Evolutionary conservation across 768 basidiomycete genomes (phyloP), one percentile per base, ranked within the genome.

Genomic region (Heimioporus sp.): DNA sequence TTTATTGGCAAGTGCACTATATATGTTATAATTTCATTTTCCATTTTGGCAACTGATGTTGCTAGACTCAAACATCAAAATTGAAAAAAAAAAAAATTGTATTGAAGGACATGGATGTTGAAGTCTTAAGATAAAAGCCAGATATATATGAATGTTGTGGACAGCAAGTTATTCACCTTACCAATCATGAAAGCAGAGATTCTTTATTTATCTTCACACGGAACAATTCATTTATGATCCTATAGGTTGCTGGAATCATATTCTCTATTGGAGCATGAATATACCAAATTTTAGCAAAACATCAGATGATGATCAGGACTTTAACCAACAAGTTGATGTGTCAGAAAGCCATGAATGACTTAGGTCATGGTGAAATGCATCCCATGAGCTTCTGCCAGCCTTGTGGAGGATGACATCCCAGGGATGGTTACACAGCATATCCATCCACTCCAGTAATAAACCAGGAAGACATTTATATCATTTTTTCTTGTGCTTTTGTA

Each of bases 51-150:
- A 1, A 2, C 15, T 19, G 15, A n/a, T 3, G 24, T 28, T 7
- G 7, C 24, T 28, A 28, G 24, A 28, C 24, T 28, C 24, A 28
- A 28, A 28, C 1, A 7, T 28, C 24, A 5, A 28, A 3, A 51
- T 12, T 11, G 15, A 31, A 12, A 35, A 10, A 30, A 24, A 21
- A 11, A 32, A 35, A 3, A 8, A 8, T 57, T 0, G 1, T 12
- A 0, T 12, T 55, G 8, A 5, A 1, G 1, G 1, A 5, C 0
- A 7, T 48, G 0, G 0, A 15, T 1, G 0, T 41, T 0, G 3
- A 48, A 9, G 1, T 2, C 1, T 4, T 55, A 0, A 32, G 2
- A 0, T 49, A 42, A 3, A 9, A 54, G 46, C 21, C 0, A 2
- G 12, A 51, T 0, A 48, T 57, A 5, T 55, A 48, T 4, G 9